Percentiles rank a stretch among this genome's conserved stretches.
phyloP scores from a whole-genome alignment of 23 red algal genomes.

The Gracilaria domingensis region DNA sequence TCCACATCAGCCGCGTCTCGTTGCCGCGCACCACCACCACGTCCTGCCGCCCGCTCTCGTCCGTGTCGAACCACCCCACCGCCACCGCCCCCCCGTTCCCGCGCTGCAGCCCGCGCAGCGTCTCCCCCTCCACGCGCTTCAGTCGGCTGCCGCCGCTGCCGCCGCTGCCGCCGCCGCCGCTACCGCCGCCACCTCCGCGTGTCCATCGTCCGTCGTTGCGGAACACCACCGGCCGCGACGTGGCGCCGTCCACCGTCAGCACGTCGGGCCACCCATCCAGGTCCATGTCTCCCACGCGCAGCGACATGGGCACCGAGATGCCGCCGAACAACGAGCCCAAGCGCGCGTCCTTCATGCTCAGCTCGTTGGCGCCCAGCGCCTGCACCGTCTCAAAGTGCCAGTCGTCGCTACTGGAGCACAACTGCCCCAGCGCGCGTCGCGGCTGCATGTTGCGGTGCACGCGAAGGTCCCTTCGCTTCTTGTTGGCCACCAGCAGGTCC shows the following conservation, averaged over 20 bases:
- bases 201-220: slow-evolving; percentile 56
- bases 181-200: background rate
- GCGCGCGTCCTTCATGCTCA: slow-evolving; percentile 4
- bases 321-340: slow-evolving; percentile 64
- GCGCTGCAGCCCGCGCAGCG: slow-evolving; percentile 6
- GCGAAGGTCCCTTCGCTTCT: slow-evolving; percentile 41
- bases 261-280: slow-evolving; percentile 84
- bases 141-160: slow-evolving; percentile 5
- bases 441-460: slow-evolving; percentile 67
- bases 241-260: slow-evolving; percentile 33
- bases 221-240: slow-evolving; percentile 44
- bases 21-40: slow-evolving; percentile 74
- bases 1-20: slow-evolving; percentile 83
- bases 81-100: slow-evolving; percentile 63
- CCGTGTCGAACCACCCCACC: slow-evolving; percentile 85
- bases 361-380: slow-evolving; percentile 24
- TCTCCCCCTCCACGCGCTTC: slow-evolving; percentile 12
- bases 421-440: slow-evolving; percentile 24
- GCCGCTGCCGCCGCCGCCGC: too few relatives aligned
- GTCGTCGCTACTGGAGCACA: slow-evolving; percentile 44
- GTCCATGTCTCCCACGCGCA: slow-evolving; percentile 84
- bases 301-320: slow-evolving; percentile 35
- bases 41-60: slow-evolving; percentile 92
- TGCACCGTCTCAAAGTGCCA: slow-evolving; percentile 59
- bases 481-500: slow-evolving; percentile 75